Conservation (phyloP, 164 flowering plant genomes). For the Sextonia rubra region DNA sequence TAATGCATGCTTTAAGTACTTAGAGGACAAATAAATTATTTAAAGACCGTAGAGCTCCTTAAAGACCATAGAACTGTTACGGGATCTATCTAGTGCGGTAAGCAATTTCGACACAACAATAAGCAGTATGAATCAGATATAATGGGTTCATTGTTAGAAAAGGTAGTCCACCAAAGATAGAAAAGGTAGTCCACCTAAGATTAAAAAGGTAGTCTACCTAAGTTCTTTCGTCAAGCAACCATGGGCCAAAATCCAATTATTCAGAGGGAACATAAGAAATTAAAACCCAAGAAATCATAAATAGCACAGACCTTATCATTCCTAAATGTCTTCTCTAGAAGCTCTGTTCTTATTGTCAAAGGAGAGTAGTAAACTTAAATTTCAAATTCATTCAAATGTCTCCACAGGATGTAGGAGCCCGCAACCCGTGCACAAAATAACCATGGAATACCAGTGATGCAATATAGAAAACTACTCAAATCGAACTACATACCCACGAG, state of each 20-base stretch:
- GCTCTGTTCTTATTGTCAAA: not conserved
- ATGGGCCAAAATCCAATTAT: not conserved
- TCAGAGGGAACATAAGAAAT: not conserved
- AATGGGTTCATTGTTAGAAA: not conserved
- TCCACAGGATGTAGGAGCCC: conserved; percentile 3
- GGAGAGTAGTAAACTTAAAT: not conserved
- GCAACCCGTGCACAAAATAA: not conserved
- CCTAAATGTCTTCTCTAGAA: conserved; percentile 15
- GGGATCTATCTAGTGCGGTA: too few relatives aligned
- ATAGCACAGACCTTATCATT: conserved; percentile 10
- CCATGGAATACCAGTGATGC: not conserved
- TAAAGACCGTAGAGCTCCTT: too few relatives aligned
- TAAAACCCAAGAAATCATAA: not conserved
- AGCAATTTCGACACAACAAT: too few relatives aligned
- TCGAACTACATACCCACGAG: not conserved
- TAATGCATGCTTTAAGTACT: too few relatives aligned
- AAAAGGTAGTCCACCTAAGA: too few relatives aligned
- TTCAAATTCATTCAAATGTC: not conserved
- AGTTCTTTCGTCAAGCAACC: not conserved
- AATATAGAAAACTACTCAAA: not conserved
- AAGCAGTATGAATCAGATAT: too few relatives aligned
- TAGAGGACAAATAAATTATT: too few relatives aligned
- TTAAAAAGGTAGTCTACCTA: too few relatives aligned
- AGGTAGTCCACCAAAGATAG: too few relatives aligned
- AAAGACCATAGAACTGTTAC: too few relatives aligned